Base-by-base conservation (phyloP, 140 eudicot species). In the Ambrosia hybrid region DNA sequence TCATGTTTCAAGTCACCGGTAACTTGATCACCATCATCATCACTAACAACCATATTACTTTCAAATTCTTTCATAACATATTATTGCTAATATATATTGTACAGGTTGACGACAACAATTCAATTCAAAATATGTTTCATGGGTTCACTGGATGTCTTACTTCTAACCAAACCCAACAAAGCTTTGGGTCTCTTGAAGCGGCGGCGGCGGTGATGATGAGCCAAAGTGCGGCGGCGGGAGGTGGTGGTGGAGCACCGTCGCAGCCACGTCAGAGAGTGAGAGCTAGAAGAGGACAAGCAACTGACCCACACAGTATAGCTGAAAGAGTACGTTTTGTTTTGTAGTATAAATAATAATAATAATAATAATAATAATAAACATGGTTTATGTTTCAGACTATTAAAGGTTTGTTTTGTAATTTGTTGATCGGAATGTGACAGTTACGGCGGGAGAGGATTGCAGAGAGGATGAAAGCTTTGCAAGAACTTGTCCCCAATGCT, bases 221-320 rank as follows among this genome's bases (percentile, higher is more conserved):
- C 8, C 46, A 51, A 13, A 77, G 46, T 70, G 66, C 38, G 51
- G 41, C 77, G 3, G 71, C 84, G 68, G 79, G 80, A 5, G 74
- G 83, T 12, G 70, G 81, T 3, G 87, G 84, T 2, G 78, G 73
- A 16, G 77, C 85, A 16, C 68, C 83, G 46, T 78, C 82, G 58
- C 94, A 87, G 85, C 95, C 94, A n/a, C 78, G 90, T 17, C 98
- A 89, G 84, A 81, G 92, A 66, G 95, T 89, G 14, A 85, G 98
- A 77, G 98, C 98, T 2, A 84, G 96, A 62, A 80, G 98, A 77
- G 98, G 98, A 81, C 98, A 92, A 78, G 96, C 98, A 16, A 92
- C 96, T 66, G 96, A 92, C 77, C 98, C 98, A 58, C 98, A 92
- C 79, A 91, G 98, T 76, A 92, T 92, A 9, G 98, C 98, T 9